Evolutionary conservation across 108 stramenopile species (phyloP), one percentile per base, ranked within the genome.

Genomic region (Fragilaria crotonensis): DNA sequence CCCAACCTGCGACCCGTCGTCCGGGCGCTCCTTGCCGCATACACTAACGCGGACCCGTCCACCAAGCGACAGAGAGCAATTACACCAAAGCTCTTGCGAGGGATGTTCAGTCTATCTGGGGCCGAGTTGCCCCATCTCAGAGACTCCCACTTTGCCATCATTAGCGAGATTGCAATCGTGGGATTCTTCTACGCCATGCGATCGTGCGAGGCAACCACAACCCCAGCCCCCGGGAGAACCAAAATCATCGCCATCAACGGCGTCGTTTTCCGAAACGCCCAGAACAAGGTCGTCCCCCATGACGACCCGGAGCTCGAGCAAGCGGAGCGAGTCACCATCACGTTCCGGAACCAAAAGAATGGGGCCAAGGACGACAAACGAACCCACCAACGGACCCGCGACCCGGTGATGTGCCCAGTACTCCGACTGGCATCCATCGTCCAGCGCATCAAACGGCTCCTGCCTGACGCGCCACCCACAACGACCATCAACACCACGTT

Each of bases 131-230:
- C 17, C 21, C 48, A n/a, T 4, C 5, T 23, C 4, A 49, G 25
- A 17, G 22, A 49, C 48, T 23, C 25, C 48, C 9, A 5, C 48
- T 5, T 4, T 23, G 48, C 48, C 5, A 9, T 5, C 17, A 49
- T 23, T 11, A 23, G 22, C 4, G 48, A 49, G 4, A 5, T 49
- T 5, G 17, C 17, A 5, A 23, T 20, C 17, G 48, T 20, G 4
- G 48, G 9, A 5, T 49, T 49, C 17, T 49, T 49, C 17, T 4
- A 23, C 48, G 48, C 48, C 48, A 49, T 49, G 48, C 48, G 48
- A 11, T 11, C 9, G 4, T 49, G 48, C 48, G 48, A 49, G 17
- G 21, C 21, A 20, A 49, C 48, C 21, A 49, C 48, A 5, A 23
- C 25, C 9, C 48, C 5, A 17, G 22, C 21, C 4, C 48, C 5